phyloP scores from a whole-genome alignment of 1,284 basidiomycete species.

The Athelia psychrophila region DNA sequence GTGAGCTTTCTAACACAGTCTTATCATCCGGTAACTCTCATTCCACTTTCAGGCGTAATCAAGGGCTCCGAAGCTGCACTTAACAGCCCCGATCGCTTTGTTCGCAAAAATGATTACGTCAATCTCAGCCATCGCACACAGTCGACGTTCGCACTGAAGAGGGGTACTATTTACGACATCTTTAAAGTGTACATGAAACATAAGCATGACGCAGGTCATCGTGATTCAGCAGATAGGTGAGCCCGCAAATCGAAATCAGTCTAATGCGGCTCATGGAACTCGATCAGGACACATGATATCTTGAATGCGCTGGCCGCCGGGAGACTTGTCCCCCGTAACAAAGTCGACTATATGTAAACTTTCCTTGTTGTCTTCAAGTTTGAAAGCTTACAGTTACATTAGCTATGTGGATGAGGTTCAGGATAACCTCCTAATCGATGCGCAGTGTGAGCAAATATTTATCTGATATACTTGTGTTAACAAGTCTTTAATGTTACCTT shows the following conservation, averaged over 20 bases:
- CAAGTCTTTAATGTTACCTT: not conserved
- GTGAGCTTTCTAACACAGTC: no score
- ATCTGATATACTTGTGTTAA: constrained; percentile 1
- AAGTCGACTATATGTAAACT: not conserved
- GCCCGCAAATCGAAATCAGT: constrained; percentile 5
- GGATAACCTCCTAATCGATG: constrained; percentile 69
- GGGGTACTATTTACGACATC: constrained; percentile 49
- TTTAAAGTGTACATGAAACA: constrained; percentile 52
- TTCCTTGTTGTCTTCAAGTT: not conserved
- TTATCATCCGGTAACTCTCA: not conserved
- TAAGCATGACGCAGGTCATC: constrained; percentile 44
- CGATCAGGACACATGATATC: not conserved
- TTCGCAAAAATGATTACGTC: constrained; percentile 45
- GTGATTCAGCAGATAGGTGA: constrained; percentile 64
- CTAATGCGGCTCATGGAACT: no score
- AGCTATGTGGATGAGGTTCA: constrained; percentile 76
- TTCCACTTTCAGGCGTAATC: constrained; percentile 53
- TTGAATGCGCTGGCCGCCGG: constrained; percentile 7
- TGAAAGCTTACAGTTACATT: not conserved
- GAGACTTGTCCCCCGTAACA: no score
- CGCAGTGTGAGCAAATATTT: constrained; percentile 42
- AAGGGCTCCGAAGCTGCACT: constrained; percentile 60
- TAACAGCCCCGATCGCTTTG: constrained; percentile 27
- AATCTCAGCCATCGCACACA: no score
- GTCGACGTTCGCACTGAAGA: constrained; percentile 50